A percentile compares a stretch with the other conserved stretches of the same genome.
Evolutionary conservation across 1,284 basidiomycete species (phyloP).

Genomic region (Ustilago hordei): DNA sequence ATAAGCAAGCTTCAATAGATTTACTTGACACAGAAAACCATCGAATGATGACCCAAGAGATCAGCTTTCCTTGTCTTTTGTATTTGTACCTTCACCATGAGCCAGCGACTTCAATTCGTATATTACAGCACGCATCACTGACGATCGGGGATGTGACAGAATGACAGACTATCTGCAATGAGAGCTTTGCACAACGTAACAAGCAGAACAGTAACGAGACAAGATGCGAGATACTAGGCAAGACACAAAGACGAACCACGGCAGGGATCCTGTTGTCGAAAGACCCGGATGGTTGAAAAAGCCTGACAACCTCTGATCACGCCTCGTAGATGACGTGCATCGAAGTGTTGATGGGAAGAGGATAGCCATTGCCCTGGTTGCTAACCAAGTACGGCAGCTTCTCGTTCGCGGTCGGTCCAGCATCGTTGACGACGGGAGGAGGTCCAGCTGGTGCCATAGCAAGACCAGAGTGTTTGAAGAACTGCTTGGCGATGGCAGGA

Average conservation of each 20-base stretch:
- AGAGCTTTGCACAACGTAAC: conserved; percentile 12
- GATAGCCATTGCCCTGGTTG: conserved; percentile 37
- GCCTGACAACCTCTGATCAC: background rate
- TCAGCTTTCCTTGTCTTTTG: background rate
- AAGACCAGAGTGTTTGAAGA: conserved; percentile 41
- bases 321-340: conserved; percentile 48
- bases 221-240: background rate
- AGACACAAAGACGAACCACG: background rate
- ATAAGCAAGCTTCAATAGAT: conserved; percentile 11
- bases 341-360: conserved; percentile 46
- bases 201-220: conserved; percentile 5
- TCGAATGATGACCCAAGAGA: background rate
- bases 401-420: conserved; percentile 27
- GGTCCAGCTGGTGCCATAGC: conserved; percentile 42
- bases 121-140: background rate
- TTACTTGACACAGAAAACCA: background rate
- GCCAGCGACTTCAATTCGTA: background rate
- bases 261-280: background rate
- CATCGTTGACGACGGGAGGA: conserved; percentile 38
- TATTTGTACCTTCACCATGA: background rate
- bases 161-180: conserved; percentile 9
- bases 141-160: background rate
- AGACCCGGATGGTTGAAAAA: background rate
- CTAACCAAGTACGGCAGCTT: conserved; percentile 43
- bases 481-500: conserved; percentile 47